Conservation (phyloP, 768 basidiomycete genomes). For the Harrya chromipes region DNA sequence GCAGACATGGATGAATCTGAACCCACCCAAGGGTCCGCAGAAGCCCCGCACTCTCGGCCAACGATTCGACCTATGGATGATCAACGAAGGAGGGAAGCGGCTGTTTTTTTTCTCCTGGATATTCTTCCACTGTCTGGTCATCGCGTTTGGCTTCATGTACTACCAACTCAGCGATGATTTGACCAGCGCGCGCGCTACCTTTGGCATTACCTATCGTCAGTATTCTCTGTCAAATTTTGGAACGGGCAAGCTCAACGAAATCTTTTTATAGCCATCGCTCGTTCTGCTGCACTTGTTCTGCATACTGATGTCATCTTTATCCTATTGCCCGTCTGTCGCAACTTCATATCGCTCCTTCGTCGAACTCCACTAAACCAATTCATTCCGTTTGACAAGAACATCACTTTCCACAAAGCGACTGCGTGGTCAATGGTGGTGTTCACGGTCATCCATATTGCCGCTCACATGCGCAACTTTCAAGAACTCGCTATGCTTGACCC, state of each 20-base stretch:
- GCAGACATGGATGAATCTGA: slow-evolving; percentile 44
- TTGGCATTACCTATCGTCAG: slow-evolving; percentile 78
- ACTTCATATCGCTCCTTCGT: slow-evolving; percentile 87
- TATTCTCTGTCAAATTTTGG: slow-evolving; percentile 5
- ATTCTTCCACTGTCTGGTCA: slow-evolving; percentile 75
- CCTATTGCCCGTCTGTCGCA: slow-evolving; percentile 91
- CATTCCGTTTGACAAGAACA: slow-evolving; percentile 93
- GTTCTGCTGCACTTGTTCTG: slow-evolving; percentile 83
- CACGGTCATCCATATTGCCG: slow-evolving; percentile 69
- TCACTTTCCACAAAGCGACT: slow-evolving; percentile 86
- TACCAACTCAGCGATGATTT: slow-evolving; percentile 82
- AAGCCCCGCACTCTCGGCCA: slow-evolving; percentile 41
- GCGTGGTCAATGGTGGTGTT: slow-evolving; percentile 88
- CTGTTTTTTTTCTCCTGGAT: slow-evolving; percentile 82
- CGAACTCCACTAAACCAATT: slow-evolving; percentile 80
- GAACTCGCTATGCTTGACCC: slow-evolving; percentile 58
- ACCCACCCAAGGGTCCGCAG: slow-evolving; percentile 29
- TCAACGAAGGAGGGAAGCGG: slow-evolving; percentile 82
- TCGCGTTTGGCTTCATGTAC: slow-evolving; percentile 71
- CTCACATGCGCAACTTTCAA: slow-evolving; percentile 86
- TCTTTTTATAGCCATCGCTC: slow-evolving; percentile 64
- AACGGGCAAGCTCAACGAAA: background rate
- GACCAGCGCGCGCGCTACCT: slow-evolving; percentile 57
- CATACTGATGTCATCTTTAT: slow-evolving; percentile 93
- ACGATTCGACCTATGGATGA: slow-evolving; percentile 78